Conservation (phyloP, 306 rosid species). For the Sesbania bispinosa region DNA sequence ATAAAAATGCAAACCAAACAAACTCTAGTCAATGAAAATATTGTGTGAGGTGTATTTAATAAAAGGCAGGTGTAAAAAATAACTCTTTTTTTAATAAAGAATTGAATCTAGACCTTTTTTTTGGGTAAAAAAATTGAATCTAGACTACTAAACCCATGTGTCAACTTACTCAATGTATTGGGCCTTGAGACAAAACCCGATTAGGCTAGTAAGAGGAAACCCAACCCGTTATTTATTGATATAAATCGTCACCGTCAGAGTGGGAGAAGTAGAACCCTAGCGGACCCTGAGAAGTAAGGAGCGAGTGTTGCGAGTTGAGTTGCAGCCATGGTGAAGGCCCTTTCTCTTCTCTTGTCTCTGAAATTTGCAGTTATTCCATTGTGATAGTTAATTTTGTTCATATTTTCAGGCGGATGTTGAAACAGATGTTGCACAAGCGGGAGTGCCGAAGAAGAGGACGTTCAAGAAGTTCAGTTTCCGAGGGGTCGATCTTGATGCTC, state of each 20-base stretch:
- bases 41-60: too few species aligned
- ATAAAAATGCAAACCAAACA: too few species aligned
- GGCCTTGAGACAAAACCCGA: not conserved
- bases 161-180: not conserved
- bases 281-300: not conserved
- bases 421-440: not conserved
- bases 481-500: constrained; percentile 79
- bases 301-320: not conserved
- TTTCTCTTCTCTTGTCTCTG: not conserved
- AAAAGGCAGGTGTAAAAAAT: too few species aligned
- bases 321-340: not conserved
- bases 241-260: not conserved
- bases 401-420: constrained; percentile 35
- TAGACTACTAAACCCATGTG: too few species aligned
- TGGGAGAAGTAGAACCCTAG: not conserved
- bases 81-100: too few species aligned
- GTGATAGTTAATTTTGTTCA: not conserved
- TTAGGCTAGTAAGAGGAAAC: too few species aligned
- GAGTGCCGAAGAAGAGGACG: constrained; percentile 76
- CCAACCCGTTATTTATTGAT: not conserved
- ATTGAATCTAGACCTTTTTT: too few species aligned
- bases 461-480: constrained; percentile 84
- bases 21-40: too few species aligned
- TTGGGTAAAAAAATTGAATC: too few species aligned
- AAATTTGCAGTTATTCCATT: not conserved